Percentiles rank a stretch among this genome's conserved stretches.
Evolutionary conservation across 2,329 filamentous ascomycete genomes (phyloP).

Genomic region (Xylariaceae sp.): DNA sequence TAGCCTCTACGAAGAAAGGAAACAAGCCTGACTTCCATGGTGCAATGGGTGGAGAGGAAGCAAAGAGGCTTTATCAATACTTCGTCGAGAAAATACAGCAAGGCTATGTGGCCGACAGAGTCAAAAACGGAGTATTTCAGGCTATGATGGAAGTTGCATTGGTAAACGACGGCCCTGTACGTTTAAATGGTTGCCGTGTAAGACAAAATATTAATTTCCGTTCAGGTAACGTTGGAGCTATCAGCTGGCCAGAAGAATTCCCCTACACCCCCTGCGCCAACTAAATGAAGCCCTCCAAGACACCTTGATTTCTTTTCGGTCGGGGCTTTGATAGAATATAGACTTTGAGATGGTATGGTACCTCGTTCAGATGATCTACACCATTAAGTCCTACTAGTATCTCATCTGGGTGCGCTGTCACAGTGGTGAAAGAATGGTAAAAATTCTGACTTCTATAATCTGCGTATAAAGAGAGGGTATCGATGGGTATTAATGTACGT

Average conservation of each 20-base stretch:
- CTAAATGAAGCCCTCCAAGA: conserved; percentile 1
- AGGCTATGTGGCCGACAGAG: conserved; percentile 71
- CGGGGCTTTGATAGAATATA: neutral
- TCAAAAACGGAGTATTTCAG: conserved; percentile 96
- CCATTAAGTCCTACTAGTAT: too few relatives aligned
- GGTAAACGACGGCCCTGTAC: conserved; percentile 79
- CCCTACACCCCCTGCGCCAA: conserved; percentile 17
- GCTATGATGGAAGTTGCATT: conserved; percentile 98
- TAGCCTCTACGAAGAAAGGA: conserved; percentile 92
- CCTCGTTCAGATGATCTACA: too few relatives aligned
- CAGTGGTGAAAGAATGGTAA: too few relatives aligned
- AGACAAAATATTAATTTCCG: conserved; percentile 14
- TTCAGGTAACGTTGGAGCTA: conserved; percentile 45
- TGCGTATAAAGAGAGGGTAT: conserved; percentile 1
- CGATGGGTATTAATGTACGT: conserved; percentile 19
- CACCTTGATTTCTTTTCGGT: neutral
- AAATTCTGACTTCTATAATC: neutral
- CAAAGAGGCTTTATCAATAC: conserved; percentile 78
- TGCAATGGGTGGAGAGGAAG: conserved; percentile 76
- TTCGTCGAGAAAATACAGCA: conserved; percentile 78
- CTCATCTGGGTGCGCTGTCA: too few relatives aligned
- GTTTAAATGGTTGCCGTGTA: conserved; percentile 22
- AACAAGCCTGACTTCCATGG: conserved; percentile 95
- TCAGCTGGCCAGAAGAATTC: conserved; percentile 28
- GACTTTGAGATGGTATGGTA: neutral